Evolutionary conservation across 2,329 filamentous ascomycete species (phyloP), one percentile per base, ranked within the genome.

Genomic region (Pseudopyricularia javanii): DNA sequence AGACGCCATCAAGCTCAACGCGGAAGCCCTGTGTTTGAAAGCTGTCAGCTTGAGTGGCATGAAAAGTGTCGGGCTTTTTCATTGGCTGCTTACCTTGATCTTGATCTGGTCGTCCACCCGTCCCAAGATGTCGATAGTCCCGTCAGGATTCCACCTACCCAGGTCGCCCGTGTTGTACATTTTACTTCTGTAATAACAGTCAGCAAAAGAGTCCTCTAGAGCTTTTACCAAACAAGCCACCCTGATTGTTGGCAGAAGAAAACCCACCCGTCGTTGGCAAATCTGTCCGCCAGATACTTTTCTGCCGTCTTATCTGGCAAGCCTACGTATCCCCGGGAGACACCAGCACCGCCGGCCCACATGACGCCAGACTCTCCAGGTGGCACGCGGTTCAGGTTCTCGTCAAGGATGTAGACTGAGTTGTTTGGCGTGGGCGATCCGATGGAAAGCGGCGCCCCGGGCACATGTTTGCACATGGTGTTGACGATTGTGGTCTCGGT

Each of bases 81-180:
- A 4, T 24, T 15, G 22, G 24, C 20, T 45, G 14, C 20, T 45
- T 20, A 45, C 40, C 70, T 80, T 79, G 60, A 82, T 72, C 63
- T 82, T 82, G 55, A 82, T 74, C 59, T 82, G 79, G 55, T 82
- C 78, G 57, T 83, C 79, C n/a, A 69, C 69, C 34, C 79, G 72
- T 3, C 79, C 78, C 33, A 79, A 70, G 22, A 75, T 77, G 45
- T 78, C 70, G 35, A 83, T 66, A 26, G 69, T 71, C 11, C 79
- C 78, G 58, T 79, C 72, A 2, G 67, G 60, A 35, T 69, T 68
- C 78, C 78, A 82, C 12, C 69, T 68, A 17, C 74, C 77, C 22
- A 82, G 68, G 57, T 83, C 79, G 7, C 79, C 79, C 2, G 79
- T 82, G 58, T 79, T 78, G 64, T 79, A 82, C 74, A 82, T 80